phyloP scores from a whole-genome alignment of 208 protist genomes.

The Crithidia expoeki region DNA sequence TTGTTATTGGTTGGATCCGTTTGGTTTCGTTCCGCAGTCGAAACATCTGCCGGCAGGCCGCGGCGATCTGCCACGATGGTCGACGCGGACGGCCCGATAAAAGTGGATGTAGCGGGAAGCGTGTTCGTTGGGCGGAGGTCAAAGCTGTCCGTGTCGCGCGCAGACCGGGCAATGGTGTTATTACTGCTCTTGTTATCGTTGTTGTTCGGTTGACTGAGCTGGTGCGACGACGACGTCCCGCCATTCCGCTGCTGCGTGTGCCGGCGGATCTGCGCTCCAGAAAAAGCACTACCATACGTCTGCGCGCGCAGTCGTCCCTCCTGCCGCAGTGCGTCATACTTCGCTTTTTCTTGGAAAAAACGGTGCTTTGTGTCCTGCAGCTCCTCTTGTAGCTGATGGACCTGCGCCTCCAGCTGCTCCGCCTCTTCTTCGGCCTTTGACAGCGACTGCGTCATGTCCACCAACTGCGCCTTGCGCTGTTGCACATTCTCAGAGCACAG shows the following conservation, averaged over 20 bases:
- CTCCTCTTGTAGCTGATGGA: conserved; percentile 85
- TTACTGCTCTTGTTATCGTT: not conserved
- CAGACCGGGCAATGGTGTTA: not conserved
- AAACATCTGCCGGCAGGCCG: not conserved
- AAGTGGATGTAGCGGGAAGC: not conserved
- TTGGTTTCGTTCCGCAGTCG: not conserved
- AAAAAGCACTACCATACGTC: conserved; percentile 43
- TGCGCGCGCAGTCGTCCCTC: conserved; percentile 51
- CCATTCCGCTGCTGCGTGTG: not conserved
- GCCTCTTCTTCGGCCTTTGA: conserved; percentile 61
- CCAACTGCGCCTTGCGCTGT: conserved; percentile 92
- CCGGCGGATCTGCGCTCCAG: not conserved
- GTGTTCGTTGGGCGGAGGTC: not conserved
- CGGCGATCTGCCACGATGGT: not conserved
- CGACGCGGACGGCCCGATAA: not conserved
- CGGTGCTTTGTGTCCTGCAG: conserved; percentile 92
- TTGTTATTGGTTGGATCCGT: not conserved
- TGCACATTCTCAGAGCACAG: conserved; percentile 94
- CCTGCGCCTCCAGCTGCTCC: conserved; percentile 90
- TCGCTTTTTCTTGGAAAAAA: conserved; percentile 92
- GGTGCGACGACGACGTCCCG: not conserved
- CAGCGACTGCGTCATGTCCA: conserved; percentile 70
- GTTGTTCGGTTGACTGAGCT: not conserved
- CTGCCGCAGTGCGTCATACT: conserved; percentile 70
- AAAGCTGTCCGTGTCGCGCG: not conserved